Evolutionary conservation across 495 filamentous ascomycete genomes (phyloP).

Genomic region (Xylaria venustula): DNA sequence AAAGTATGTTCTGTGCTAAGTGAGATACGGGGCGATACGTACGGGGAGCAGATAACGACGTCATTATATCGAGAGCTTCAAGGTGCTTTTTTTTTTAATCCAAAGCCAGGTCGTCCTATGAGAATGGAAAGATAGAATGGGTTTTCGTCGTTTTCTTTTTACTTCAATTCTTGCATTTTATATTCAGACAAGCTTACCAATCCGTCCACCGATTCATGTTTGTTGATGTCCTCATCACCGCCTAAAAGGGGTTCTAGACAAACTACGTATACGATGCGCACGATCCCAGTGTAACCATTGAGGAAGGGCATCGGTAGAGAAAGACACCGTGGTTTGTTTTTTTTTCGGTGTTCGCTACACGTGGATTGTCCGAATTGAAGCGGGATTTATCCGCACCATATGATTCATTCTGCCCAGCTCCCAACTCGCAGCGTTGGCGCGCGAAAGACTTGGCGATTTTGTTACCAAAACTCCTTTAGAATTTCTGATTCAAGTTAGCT

Average conservation of each 20-base stretch:
- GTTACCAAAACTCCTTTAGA: background rate
- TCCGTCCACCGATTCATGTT: background rate
- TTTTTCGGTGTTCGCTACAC: constrained; percentile 7
- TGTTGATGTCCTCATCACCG: background rate
- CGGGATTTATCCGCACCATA: background rate
- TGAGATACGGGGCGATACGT: background rate
- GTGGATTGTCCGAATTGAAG: background rate
- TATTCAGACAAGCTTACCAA: background rate
- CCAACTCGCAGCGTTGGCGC: too few relatives aligned
- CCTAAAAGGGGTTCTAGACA: background rate
- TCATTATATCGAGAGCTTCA: background rate
- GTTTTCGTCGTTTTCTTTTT: too few relatives aligned
- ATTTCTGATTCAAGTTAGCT: background rate
- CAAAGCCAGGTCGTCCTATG: too few relatives aligned
- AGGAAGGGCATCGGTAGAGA: background rate
- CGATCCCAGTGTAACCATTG: background rate
- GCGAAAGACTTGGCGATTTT: background rate
- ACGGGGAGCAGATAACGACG: constrained; percentile 5
- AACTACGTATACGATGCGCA: background rate
- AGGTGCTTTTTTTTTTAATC: too few relatives aligned
- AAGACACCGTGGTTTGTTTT: background rate
- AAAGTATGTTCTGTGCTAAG: too few relatives aligned
- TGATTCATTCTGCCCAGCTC: background rate
- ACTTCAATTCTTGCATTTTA: too few relatives aligned
- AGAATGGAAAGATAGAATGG: too few relatives aligned